Evolutionary conservation across 108 stramenopile species (phyloP), one percentile per base, ranked within the genome.

Genomic region (Bacterosira constricta): DNA sequence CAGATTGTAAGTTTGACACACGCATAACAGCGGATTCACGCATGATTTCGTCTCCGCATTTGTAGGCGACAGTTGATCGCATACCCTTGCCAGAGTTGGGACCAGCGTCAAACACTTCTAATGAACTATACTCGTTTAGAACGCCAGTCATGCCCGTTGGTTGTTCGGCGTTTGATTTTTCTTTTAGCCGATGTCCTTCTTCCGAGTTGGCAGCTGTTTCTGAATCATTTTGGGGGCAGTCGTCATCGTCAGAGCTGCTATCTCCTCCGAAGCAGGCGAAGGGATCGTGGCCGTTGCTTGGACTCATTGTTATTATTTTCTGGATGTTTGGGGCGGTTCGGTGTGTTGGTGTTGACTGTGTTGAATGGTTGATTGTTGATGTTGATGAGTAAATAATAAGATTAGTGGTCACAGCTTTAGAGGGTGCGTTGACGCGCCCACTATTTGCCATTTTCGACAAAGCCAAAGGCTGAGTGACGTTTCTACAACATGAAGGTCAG

Each of bases 11-110:
- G 21, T 71, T 71, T 6, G 62, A 44, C 6, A 71, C 49, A 12
- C 61, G 27, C 70, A 71, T 71, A 2, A 35, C 61, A 10, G 70
- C 70, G 3, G n/a, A 18, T 29, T 71, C 70, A 10, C 70, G 61
- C 18, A 71, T 2, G 18, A 71, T 51, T 50, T 71, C 70, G 63
- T 71, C 70, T 15, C 70, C 70, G n/a, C 27, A 20, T 5, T 26
- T 23, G 31, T 49, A 71, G 11, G 32, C 32, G 1, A 25, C 13
- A 11, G 47, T 25, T 18, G 70, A 42, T 31, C 70, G 61, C 32
- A 71, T n/a, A 6, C 70, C 70, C 26, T 51, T 63, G 61, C 70
- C 70, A 9, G 70, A 27, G 8, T 2, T 57, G 39, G 41, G 60
- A 4, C 31, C 26, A 4, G 62, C 31, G 29, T 71, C 61, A 20